phyloP scores from a whole-genome alignment of 176 grass and related monocot genomes.

The maize (Zea mays) region Zm-B73-REFERENCE-NAM-5.0 NC_050104.1:23668001-23668500 shows the following conservation, averaged over 20 bases:
- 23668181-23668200: too few relatives aligned
- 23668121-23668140: too few relatives aligned
- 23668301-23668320: background rate
- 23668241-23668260: background rate
- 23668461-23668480: background rate
- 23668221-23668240: background rate
- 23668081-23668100: background rate
- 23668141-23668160: background rate
- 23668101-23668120: background rate
- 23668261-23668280: background rate
- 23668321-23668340: background rate
- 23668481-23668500: constrained; percentile 25
- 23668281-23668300: background rate
- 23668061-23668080: background rate
- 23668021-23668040: background rate
- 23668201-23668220: background rate
- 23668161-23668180: background rate
- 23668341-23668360: background rate
- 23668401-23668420: background rate
- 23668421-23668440: constrained; percentile 18
- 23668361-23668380: background rate
- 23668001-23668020: too few relatives aligned
- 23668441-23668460: constrained; percentile 14
- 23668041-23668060: background rate
- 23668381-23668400: background rate